Evolutionary conservation across 495 filamentous ascomycete species (phyloP), one percentile per base, ranked within the genome.

Genomic region (Penicillium soppii): DNA sequence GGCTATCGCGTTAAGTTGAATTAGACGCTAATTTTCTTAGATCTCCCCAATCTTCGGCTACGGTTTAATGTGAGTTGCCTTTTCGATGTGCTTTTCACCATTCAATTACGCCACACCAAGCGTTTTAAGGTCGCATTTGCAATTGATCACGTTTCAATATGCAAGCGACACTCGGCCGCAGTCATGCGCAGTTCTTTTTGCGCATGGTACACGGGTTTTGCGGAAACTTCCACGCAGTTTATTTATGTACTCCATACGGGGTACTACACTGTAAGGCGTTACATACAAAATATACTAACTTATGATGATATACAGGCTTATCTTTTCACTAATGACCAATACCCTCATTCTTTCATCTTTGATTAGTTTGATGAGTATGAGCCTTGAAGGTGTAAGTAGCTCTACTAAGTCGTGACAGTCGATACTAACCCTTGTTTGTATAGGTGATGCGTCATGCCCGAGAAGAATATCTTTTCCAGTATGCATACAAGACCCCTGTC

Each of bases 311-410:
- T 53, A 33, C 50, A 79, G 77, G 82, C 63, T 88, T 29, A 78
- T 91, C 57, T 96, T 96, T 62, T 82, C 96, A 25, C 87, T 80
- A 26, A 77, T 97, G 66, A 95, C 89, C 53, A 95, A 92, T 56
- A 90, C 96, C 47, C 78, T 96, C 12, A 77, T 97, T n/a, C 86
- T 95, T 56, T 94, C 92, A 32, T 92, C 89, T 13, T 75, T 96
- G 50, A 94, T 96, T 47, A 91, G 88, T 77, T 83, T 97, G 69
- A 82, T 97, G 55, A 92, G 88, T 57, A 92, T 95, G 75, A 90
- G 84, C 62, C 83, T 96, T 57, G 88, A 85, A 33, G 89, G 88
- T 64, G 90, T 97, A 65, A 74, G 86, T 74, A 21, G 30, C n/a
- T n/a, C n/a, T n/a, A n/a, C n/a, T n/a, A n/a, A n/a, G n/a, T n/a